Evolutionary conservation across 257 asterid species (phyloP).

Genomic region (Coffea eugenioides): DNA sequence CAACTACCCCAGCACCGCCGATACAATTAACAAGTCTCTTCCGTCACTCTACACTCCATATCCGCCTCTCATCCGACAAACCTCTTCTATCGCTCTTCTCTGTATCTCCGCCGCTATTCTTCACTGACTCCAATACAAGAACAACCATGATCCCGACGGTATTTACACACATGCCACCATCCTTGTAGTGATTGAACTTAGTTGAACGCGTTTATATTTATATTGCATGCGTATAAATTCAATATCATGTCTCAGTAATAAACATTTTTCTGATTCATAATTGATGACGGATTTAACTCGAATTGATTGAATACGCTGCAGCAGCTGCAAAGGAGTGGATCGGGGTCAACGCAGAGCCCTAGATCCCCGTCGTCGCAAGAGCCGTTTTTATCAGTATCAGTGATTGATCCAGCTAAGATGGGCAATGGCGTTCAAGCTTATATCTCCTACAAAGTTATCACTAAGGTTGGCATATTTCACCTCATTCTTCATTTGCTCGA

Average conservation of each 20-base stretch:
- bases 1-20: constrained; percentile 27
- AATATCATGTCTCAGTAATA: background rate
- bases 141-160: constrained; percentile 44
- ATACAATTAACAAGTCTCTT: constrained; percentile 7
- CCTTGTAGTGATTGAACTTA: background rate
- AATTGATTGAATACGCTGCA: constrained; percentile 29
- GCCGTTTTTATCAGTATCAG: constrained; percentile 77
- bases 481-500: background rate
- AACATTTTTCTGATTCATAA: background rate
- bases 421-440: constrained; percentile 98
- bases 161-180: constrained; percentile 16
- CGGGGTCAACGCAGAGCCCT: constrained; percentile 78
- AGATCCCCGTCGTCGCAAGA: constrained; percentile 75
- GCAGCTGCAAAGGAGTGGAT: constrained; percentile 69
- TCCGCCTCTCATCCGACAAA: background rate
- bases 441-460: constrained; percentile 94
- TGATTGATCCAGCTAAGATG: constrained; percentile 97
- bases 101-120: background rate
- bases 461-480: constrained; percentile 47
- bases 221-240: background rate
- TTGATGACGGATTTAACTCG: background rate
- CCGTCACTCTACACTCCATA: background rate
- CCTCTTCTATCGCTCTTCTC: background rate
- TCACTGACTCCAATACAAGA: background rate
- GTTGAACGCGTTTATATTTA: background rate